Conservation (phyloP, 495 filamentous ascomycete genomes). For the Apiosordaria backusii region DNA sequence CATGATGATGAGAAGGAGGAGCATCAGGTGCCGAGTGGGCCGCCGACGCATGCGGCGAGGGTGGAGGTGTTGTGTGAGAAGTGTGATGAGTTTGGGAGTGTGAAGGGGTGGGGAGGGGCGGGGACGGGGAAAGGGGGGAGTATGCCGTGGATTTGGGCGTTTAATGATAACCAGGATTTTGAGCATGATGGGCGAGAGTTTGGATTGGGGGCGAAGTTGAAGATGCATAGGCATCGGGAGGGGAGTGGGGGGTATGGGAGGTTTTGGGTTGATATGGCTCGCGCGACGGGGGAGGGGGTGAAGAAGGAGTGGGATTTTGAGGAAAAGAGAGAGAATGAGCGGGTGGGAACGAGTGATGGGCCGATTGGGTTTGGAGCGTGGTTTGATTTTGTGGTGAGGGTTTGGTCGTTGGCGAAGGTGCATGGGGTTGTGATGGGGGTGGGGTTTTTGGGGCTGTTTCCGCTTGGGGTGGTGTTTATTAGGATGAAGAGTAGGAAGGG, state of each 20-base stretch:
- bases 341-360: slow-evolving; percentile 13
- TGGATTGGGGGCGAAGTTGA: background rate
- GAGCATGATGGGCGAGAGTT: slow-evolving; percentile 6
- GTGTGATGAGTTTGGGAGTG: slow-evolving; percentile 5
- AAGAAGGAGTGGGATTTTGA: background rate
- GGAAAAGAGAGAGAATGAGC: background rate
- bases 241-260: slow-evolving; percentile 21
- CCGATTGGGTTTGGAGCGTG: slow-evolving; percentile 15
- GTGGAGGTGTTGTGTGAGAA: slow-evolving; percentile 4
- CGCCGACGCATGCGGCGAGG: background rate
- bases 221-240: slow-evolving; percentile 26
- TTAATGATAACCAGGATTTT: slow-evolving; percentile 30
- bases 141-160: slow-evolving; percentile 33
- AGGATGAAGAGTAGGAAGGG: slow-evolving; percentile 7
- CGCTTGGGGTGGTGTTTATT: slow-evolving; percentile 23
- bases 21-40: background rate
- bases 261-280: slow-evolving; percentile 27
- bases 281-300: background rate
- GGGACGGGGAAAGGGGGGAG: background rate
- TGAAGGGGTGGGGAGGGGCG: background rate
- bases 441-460: slow-evolving; percentile 24
- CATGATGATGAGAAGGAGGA: slow-evolving; percentile 3
- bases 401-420: slow-evolving; percentile 12
- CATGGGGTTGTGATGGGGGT: slow-evolving; percentile 26
- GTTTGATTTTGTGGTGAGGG: slow-evolving; percentile 9